These are phyloP conservation scores for Blastocystis sp. DNA, from an alignment of 352 stramenopile species.

Conservation along the genomic window DNA sequence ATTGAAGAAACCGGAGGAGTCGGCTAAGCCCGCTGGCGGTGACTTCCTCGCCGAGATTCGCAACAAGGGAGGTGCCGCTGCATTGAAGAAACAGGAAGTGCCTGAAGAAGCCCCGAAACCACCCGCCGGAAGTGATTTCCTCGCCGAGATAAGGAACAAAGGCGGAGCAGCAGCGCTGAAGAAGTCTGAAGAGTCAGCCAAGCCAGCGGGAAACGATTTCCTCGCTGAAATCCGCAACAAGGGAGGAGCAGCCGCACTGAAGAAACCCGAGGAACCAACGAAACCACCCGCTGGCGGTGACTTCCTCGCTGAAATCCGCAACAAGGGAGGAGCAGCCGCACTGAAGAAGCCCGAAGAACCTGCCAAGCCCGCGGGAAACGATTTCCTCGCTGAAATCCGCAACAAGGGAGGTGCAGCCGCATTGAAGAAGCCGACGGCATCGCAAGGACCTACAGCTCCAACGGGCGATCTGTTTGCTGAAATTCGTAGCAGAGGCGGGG, in stretches of 20 bases:
- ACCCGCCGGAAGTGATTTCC: not conserved
- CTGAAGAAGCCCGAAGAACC: not conserved
- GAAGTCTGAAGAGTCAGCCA: no score
- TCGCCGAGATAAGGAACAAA: not conserved
- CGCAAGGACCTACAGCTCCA: no score
- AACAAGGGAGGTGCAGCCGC: conserved; percentile 25
- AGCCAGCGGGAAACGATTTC: no score
- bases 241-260: no score
- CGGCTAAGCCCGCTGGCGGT: not conserved
- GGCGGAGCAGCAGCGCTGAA: not conserved
- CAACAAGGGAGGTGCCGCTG: not conserved
- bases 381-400: conserved; percentile 34
- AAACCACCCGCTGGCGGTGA: no score
- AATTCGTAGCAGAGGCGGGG: no score
- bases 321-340: no score
- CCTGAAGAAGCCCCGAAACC: not conserved
- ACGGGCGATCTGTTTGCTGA: no score
- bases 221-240: no score
- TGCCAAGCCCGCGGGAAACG: not conserved
- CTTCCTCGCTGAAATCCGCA: no score
- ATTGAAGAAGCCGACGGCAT: not conserved
- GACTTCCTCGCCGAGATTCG: not conserved
- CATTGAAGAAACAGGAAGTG: not conserved
- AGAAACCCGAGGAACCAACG: not conserved
- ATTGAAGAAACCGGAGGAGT: not conserved